Evolutionary conservation across 2,329 filamentous ascomycete species (phyloP).

Genomic region (Didymosphaeria variabile): DNA sequence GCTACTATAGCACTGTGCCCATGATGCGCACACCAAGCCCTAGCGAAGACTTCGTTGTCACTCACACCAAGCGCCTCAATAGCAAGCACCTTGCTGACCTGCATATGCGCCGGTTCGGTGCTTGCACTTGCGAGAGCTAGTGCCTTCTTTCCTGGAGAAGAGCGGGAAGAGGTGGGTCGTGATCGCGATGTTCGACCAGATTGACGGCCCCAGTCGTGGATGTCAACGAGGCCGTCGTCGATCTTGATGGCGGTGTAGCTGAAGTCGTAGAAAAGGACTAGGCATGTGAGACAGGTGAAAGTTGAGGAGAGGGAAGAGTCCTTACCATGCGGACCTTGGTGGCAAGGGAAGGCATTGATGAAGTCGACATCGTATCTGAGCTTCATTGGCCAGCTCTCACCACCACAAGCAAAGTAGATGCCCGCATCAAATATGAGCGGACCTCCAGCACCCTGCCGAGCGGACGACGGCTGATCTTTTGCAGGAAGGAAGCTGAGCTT

Average conservation of each 20-base stretch:
- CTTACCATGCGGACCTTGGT: constrained; percentile 53
- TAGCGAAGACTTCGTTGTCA: constrained; percentile 79
- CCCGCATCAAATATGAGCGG: constrained; percentile 50
- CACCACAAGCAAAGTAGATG: constrained; percentile 52
- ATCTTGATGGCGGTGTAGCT: constrained; percentile 66
- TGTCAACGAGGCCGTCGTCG: constrained; percentile 69
- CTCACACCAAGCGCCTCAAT: constrained; percentile 76
- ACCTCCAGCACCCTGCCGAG: constrained; percentile 36
- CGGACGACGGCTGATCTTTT: constrained; percentile 44
- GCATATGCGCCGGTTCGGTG: constrained; percentile 38
- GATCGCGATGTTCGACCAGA: constrained; percentile 37
- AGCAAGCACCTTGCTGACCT: constrained; percentile 71
- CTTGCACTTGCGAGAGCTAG: constrained; percentile 33
- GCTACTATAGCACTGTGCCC: constrained; percentile 76
- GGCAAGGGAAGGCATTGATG: constrained; percentile 53
- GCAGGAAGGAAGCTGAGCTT: constrained; percentile 67
- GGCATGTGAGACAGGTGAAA: constrained; percentile 19
- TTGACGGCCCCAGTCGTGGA: constrained; percentile 69
- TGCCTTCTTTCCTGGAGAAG: constrained; percentile 44
- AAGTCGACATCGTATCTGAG: constrained; percentile 53
- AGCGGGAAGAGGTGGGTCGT: constrained; percentile 41
- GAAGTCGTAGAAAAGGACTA: constrained; percentile 77
- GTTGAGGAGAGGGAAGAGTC: accelerated
- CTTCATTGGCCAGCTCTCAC: constrained; percentile 50
- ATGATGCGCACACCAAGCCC: constrained; percentile 81